These are phyloP conservation scores for Backusella psychrophila DNA, from an alignment of 192 early-diverging fungal genomes.

Conservation along the genomic window DNA sequence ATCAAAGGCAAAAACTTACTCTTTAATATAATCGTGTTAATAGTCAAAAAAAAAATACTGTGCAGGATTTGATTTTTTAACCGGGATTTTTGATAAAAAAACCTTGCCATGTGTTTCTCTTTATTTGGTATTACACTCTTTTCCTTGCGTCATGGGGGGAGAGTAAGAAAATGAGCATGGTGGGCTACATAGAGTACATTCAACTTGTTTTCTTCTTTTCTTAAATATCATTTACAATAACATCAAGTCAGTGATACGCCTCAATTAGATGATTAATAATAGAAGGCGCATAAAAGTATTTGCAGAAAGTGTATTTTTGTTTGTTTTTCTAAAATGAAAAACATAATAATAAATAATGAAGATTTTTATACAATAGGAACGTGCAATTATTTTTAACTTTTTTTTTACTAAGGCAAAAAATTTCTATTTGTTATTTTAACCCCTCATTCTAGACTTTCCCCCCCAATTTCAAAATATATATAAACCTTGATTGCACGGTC, in stretches of 20 bases:
- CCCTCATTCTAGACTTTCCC: neutral
- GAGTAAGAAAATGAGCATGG: neutral
- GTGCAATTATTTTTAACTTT: constrained; percentile 12
- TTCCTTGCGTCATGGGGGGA: neutral
- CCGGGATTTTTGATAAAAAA: constrained; percentile 2
- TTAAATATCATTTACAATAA: neutral
- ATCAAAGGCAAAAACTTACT: neutral
- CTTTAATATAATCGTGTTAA: neutral
- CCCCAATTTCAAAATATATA: constrained; percentile 2
- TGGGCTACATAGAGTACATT: neutral
- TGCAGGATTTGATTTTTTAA: neutral
- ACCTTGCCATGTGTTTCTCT: neutral
- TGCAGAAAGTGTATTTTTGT: neutral
- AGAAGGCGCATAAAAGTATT: neutral
- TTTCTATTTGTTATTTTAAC: constrained; percentile 7
- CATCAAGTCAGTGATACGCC: neutral
- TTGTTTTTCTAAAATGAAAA: neutral
- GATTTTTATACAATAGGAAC: neutral
- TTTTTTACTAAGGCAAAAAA: neutral
- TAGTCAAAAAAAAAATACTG: neutral
- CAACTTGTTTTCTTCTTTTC: neutral
- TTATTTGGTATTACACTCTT: neutral
- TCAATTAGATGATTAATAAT: neutral
- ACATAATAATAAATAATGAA: neutral
- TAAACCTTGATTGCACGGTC: constrained; percentile 9